Evolutionary conservation across 148 eudicot species (phyloP), one percentile per base, ranked within the genome.

Genomic region (Chenopodium berlandieri): DNA sequence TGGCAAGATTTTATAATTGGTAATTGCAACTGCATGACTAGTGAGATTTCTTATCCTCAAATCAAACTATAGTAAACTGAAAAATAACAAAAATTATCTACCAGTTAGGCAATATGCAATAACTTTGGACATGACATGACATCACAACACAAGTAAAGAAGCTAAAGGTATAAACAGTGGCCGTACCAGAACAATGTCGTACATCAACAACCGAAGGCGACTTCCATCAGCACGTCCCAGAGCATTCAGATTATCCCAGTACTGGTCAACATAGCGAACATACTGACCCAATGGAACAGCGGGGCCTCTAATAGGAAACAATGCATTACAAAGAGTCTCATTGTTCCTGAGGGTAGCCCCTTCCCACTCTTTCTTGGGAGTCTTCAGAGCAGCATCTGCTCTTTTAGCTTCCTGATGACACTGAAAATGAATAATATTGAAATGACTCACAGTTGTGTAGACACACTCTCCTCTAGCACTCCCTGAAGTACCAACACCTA

Each of bases 401-500:
- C 98, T 84, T 87, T 96, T 96, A 68, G 99, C 99, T 87, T 96
- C 99, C 84, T 94, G 98, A 87, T 96, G 99, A 82, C 99, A 96
- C 88, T 94, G 97, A 84, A 92, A 96, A 84, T 96, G 99, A 69
- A 94, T 96, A 84, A 96, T 91, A 81, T 94, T 96, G 87, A 96
- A 96, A 87, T 96, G 99, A 90, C 98, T 94, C 16, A 96, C 99
- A 9, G 98, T 96, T 11, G 99, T 96, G 73, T 96, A 96, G 20
- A 96, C 99, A 87, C 91, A 96, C 76, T 96, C 99, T 77, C 99
- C 97, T 74, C 99, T 93, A 68, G 93, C 81, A 82, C 86, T 89
- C 80, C 92, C 95, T 34, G 98, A 91, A 50, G 86, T 91, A 76
- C 95, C 91, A 73, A 84, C 94, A 67, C 97, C 99, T 75, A 96